Conservation (phyloP, 257 asterid genomes). For the Jacaranda copaia region DNA sequence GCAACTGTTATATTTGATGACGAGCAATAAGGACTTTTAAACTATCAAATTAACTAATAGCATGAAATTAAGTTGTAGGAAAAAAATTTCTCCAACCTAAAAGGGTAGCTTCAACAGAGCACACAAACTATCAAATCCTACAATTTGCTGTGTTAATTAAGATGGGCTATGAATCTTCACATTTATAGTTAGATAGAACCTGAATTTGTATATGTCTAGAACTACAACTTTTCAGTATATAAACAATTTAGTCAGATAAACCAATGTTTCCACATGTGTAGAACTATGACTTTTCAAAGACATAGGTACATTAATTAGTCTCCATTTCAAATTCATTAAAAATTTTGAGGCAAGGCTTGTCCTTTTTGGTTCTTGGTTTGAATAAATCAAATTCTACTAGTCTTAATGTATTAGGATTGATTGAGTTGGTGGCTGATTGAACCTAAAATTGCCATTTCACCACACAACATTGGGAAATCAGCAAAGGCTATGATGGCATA, state of each 20-base stretch:
- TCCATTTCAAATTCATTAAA: neutral
- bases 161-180: neutral
- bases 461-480: constrained; percentile 12
- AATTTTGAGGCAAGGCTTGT: neutral
- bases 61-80: neutral
- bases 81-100: constrained; percentile 1
- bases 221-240: no score
- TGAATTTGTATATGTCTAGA: no score
- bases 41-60: neutral
- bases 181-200: neutral
- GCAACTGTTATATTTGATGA: no score
- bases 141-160: neutral
- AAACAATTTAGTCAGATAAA: no score
- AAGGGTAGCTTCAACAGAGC: neutral
- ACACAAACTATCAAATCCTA: neutral
- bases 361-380: neutral
- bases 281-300: neutral
- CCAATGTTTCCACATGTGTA: neutral
- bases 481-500: neutral
- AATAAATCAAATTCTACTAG: neutral
- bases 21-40: no score
- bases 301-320: neutral
- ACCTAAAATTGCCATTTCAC: neutral
- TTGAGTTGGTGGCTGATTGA: neutral
- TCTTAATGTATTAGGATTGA: neutral